Base-by-base conservation (phyloP, 2,329 filamentous ascomycete species). In the Aspergillus pseudonomiae region DNA sequence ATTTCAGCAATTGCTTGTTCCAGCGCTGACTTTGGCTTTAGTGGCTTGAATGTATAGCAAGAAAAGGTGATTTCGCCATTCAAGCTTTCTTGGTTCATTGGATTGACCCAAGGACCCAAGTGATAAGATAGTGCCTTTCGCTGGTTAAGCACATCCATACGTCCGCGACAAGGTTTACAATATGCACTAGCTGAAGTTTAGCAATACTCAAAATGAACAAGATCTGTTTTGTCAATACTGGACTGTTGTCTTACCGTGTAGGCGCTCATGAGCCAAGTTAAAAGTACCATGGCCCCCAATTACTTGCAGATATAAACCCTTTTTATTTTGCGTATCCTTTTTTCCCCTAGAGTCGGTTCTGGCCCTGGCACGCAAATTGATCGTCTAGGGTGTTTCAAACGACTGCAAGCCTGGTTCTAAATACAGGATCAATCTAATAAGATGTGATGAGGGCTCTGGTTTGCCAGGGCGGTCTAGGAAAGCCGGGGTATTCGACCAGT, bases 361-460 rank as follows among this genome's bases (percentile, higher is more conserved):
- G 14, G 14, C 39, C 6, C 19, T 41, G 16, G 19, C 6, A 41
- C 9, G 6, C 16, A 41, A 41, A 7, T 16, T 16, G 19, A n/a
- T 16, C 3, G 19, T 41, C 39, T 41, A 16, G 39, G 39, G n/a
- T n/a, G 39, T 41, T 52, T 30, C 19, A 55, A 58, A 54, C 60
- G 65, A 64, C 59, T 59, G 57, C 60, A 57, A n/a, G 28, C 26
- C 21, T 32, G 16, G 28, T 52, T 52, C 48, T 52, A 52, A 52
- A 52, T 52, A 59, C 45, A 16, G 57, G 59, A 10, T 39, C 43
- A 63, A 46, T 45, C 21, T 30, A 26, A 14, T 52, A 14, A 26
- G 60, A 57, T 64, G 65, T 67, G 66, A 67, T 61, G 39, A 43
- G 55, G 50, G 45, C 26, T 61, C 60, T 68, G 62, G 65, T 68